These are phyloP conservation scores for Opeltia flavorubescens DNA, from an alignment of 495 filamentous ascomycete genomes.

Conservation along the genomic window DNA sequence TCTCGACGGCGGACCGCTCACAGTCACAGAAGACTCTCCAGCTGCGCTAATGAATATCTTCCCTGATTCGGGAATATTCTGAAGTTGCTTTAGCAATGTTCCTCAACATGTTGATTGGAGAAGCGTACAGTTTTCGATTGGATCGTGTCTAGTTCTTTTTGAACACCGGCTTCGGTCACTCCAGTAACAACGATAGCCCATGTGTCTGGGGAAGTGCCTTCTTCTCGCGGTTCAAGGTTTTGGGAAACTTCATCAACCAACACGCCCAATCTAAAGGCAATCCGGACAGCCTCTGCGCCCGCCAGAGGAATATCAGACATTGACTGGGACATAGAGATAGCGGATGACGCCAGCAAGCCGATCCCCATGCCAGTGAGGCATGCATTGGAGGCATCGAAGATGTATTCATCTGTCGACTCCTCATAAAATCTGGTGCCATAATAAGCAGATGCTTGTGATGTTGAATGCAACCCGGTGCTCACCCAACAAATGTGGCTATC, in stretches of 20 bases:
- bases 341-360: slow-evolving; percentile 56
- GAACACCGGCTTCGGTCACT: slow-evolving; percentile 28
- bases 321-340: slow-evolving; percentile 51
- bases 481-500: slow-evolving; percentile 2
- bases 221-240: slow-evolving; percentile 28
- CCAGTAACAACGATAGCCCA: slow-evolving; percentile 43
- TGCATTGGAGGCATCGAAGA: neutral
- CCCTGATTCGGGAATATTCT: slow-evolving; percentile 46
- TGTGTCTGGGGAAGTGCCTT: slow-evolving; percentile 27
- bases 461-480: neutral
- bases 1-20: slow-evolving; percentile 63
- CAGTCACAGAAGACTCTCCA: slow-evolving; percentile 51
- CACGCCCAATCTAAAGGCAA: slow-evolving; percentile 59
- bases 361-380: slow-evolving; percentile 48
- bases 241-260: slow-evolving; percentile 33
- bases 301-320: slow-evolving; percentile 53
- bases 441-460: neutral
- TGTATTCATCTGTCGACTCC: neutral
- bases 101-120: neutral
- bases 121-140: slow-evolving; percentile 31
- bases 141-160: slow-evolving; percentile 34
- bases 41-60: slow-evolving; percentile 63
- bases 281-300: slow-evolving; percentile 53
- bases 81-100: slow-evolving; percentile 5
- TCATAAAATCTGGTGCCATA: neutral